Percentiles rank a stretch among this genome's conserved stretches.
Conservation (phyloP, 441 rosid species). For the Croton laevigatus region DNA sequence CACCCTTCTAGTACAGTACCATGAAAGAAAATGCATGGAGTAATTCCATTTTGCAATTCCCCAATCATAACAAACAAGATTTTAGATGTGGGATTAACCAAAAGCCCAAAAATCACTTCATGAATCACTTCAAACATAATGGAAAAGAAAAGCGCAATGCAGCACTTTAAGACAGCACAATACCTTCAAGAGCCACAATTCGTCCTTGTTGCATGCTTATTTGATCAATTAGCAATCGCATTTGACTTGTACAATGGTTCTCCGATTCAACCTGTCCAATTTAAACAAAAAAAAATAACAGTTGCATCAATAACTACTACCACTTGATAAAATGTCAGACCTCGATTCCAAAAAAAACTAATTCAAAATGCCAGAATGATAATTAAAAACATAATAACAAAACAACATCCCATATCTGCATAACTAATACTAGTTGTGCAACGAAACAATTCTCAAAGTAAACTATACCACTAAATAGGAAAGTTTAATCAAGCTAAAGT, state of each 20-base stretch:
- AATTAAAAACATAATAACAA: neutral
- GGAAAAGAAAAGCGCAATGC: neutral
- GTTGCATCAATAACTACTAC: neutral
- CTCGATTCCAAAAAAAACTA: neutral
- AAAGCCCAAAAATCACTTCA: neutral
- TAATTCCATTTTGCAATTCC: neutral
- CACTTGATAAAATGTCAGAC: neutral
- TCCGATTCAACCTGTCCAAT: constrained; percentile 65
- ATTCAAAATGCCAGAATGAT: neutral
- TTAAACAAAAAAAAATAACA: neutral
- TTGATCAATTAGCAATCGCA: constrained; percentile 76
- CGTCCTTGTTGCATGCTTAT: constrained; percentile 71
- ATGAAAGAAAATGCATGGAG: neutral
- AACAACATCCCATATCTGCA: too few relatives aligned
- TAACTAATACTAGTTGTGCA: too few relatives aligned
- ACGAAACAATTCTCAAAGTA: neutral
- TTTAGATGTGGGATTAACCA: neutral
- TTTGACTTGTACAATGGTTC: constrained; percentile 72
- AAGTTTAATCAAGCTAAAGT: neutral
- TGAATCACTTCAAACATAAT: neutral
- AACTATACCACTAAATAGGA: neutral
- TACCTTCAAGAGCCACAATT: constrained; percentile 79
- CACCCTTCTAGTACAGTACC: neutral
- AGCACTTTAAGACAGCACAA: neutral
- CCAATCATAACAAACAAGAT: neutral